Evolutionary conservation across 2,329 filamentous ascomycete genomes (phyloP), one percentile per base, ranked within the genome.

Genomic region (Lachnellula cervina): DNA sequence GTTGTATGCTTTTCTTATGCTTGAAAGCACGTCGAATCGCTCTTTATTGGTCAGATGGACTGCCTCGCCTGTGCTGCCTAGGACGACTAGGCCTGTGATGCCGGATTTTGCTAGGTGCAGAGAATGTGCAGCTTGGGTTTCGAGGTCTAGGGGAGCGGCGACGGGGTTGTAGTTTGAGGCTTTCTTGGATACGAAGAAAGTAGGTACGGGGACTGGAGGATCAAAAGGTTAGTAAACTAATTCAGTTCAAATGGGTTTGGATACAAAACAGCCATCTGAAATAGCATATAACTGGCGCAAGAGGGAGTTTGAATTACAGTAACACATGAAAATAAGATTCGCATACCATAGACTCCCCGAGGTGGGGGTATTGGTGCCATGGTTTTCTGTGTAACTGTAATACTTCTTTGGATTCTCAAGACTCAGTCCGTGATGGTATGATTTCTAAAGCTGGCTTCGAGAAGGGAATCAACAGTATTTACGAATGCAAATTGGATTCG

Each of bases 41-140:
- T 86, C 83, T 34, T 73, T 68, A 55, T 75, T 76, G 7, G 80
- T 77, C 54, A 86, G 72, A 69, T 84, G 82, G 23, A 86, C 79
- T 2, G 82, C 82, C 69, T 86, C 83, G 56, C 83, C 83, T 0
- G 82, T 86, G 40, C 78, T 82, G 25, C 83, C 83, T 37, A 86
- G 75, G 35, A 86, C 74, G 2, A 86, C 82, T 3, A 86, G 74
- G 13, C 83, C 83, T 52, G 73, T 77, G 61, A 86, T 79, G 38
- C 83, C 83, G 47, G 77, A 77, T 49, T 75, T 74, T 16, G 82
- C 82, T 21, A 86, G 80, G 61, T 83, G 80, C 2, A 86, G 67
- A 14, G 78, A 78, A 72, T 86, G 82, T 42, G 74, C 73, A 19
- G 76, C 72, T 69, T 87, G 83, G 0, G 81, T 79, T 40, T 76